Evolutionary conservation across 208 protist species (phyloP).

Genomic region (Lotmaria passim): DNA sequence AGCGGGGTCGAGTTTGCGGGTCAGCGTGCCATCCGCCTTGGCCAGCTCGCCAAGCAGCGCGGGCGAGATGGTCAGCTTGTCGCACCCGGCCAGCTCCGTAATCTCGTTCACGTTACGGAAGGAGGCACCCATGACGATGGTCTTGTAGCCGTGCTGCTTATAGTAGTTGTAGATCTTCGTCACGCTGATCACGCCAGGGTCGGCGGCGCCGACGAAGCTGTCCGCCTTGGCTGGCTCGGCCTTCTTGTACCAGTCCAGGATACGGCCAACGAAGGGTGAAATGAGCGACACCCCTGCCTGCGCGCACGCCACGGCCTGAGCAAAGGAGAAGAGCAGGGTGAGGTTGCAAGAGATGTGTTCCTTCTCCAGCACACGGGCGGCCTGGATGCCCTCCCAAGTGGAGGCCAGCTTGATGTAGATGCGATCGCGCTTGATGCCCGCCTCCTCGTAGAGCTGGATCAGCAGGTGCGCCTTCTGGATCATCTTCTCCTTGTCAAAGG

Average conservation of each 20-base stretch:
- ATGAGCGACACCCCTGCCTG: slow-evolving; percentile 95
- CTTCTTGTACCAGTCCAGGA: slow-evolving; percentile 97
- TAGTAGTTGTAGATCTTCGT: slow-evolving; percentile 97
- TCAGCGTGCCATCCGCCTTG: slow-evolving; percentile 40
- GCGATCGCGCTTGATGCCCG: slow-evolving; percentile 89
- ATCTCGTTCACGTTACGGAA: slow-evolving; percentile 96
- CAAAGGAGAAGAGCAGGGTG: slow-evolving; percentile 97
- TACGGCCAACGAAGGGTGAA: slow-evolving; percentile 97
- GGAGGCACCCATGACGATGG: slow-evolving; percentile 97
- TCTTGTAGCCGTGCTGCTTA: slow-evolving; percentile 97
- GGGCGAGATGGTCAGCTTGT: slow-evolving; percentile 97
- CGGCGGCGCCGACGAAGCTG: slow-evolving; percentile 71
- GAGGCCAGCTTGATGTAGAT: slow-evolving; percentile 98
- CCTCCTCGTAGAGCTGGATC: slow-evolving; percentile 95
- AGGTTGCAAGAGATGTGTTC: slow-evolving; percentile 98
- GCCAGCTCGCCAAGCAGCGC: slow-evolving; percentile 94
- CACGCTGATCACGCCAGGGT: slow-evolving; percentile 96
- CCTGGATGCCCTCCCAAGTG: slow-evolving; percentile 98
- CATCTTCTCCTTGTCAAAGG: slow-evolving; percentile 94
- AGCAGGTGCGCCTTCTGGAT: slow-evolving; percentile 94
- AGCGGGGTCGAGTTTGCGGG: slow-evolving; percentile 69
- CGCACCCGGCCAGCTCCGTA: slow-evolving; percentile 94
- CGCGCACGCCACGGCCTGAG: slow-evolving; percentile 95
- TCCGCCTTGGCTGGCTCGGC: slow-evolving; percentile 47
- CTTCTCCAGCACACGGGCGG: slow-evolving; percentile 91